phyloP scores from a whole-genome alignment of 805 yeast genomes.

The Limtongozyma cylindracea region DNA sequence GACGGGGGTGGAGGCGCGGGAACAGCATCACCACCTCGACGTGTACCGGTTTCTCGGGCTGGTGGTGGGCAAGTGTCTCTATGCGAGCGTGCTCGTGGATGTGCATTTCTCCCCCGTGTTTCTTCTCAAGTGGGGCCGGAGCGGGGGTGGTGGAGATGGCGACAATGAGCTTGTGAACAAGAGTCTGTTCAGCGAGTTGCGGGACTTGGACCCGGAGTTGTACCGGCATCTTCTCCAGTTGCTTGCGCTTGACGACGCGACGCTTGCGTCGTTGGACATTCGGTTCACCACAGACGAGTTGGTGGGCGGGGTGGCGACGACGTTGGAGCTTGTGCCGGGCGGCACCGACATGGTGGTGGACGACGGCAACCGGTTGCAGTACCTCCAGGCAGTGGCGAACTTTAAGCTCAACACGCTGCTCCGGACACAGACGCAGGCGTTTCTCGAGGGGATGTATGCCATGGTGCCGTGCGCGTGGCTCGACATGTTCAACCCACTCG shows the following conservation, averaged over 20 bases:
- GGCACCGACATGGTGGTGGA: constrained; percentile 38
- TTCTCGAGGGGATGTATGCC: constrained; percentile 44
- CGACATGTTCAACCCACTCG: constrained; percentile 62
- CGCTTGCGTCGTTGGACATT: constrained; percentile 31
- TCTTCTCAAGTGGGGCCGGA: constrained; percentile 30
- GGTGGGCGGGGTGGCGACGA: constrained; percentile 10
- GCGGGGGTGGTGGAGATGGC: too few species aligned
- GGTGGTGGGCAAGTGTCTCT: constrained; percentile 71
- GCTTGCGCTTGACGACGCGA: constrained; percentile 23
- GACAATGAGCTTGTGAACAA: too few species aligned
- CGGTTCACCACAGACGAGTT: constrained; percentile 38
- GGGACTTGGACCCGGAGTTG: constrained; percentile 40
- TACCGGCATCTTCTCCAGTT: constrained; percentile 41
- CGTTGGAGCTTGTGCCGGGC: constrained; percentile 25
- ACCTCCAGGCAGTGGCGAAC: constrained; percentile 53
- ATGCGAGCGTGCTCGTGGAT: constrained; percentile 62
- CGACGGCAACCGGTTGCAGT: constrained; percentile 34
- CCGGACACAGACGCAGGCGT: constrained; percentile 28
- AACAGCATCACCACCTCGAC: constrained; percentile 6
- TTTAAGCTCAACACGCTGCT: constrained; percentile 48
- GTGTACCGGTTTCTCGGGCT: constrained; percentile 47
- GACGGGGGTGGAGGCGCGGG: constrained; percentile 8
- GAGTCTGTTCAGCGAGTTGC: constrained; percentile 58
- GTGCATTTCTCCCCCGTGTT: constrained; percentile 73
- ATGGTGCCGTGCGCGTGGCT: constrained; percentile 58